A percentile compares a stretch with the other conserved stretches of the same genome.
These are phyloP conservation scores for Evernia prunastri DNA, from an alignment of 495 filamentous ascomycete genomes.

Conservation along the genomic window DNA sequence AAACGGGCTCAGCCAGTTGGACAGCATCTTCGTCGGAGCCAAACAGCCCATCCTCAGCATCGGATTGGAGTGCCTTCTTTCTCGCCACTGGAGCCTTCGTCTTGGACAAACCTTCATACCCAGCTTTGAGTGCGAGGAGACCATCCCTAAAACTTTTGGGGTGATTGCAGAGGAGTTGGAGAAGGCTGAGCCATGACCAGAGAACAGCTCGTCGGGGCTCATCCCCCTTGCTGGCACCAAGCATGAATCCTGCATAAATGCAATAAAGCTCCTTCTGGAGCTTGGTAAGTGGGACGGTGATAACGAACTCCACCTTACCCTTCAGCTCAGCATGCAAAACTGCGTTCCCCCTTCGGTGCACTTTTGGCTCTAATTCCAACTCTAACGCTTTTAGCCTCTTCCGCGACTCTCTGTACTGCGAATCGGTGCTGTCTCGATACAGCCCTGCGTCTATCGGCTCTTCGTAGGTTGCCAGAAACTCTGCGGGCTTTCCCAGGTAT, in stretches of 20 bases:
- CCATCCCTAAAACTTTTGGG: constrained; percentile 58
- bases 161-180: constrained; percentile 70
- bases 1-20: constrained; percentile 30
- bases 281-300: constrained; percentile 61
- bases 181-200: constrained; percentile 47
- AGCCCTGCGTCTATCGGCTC: constrained; percentile 69
- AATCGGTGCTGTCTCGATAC: constrained; percentile 50
- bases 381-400: constrained; percentile 66
- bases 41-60: not conserved
- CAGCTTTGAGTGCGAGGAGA: constrained; percentile 30
- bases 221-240: constrained; percentile 19
- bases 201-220: constrained; percentile 30
- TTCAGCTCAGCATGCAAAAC: constrained; percentile 60
- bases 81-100: not conserved
- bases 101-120: no score
- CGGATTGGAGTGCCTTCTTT: not conserved
- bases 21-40: constrained; percentile 27
- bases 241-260: constrained; percentile 44
- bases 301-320: constrained; percentile 71
- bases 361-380: constrained; percentile 66
- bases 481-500: constrained; percentile 57
- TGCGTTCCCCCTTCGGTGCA: constrained; percentile 65
- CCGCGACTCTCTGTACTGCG: constrained; percentile 50
- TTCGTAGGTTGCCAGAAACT: constrained; percentile 64
- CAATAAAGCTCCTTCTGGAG: constrained; percentile 62